Conservation (phyloP, 345 rosid genomes). For the Citrus glauca region DNA sequence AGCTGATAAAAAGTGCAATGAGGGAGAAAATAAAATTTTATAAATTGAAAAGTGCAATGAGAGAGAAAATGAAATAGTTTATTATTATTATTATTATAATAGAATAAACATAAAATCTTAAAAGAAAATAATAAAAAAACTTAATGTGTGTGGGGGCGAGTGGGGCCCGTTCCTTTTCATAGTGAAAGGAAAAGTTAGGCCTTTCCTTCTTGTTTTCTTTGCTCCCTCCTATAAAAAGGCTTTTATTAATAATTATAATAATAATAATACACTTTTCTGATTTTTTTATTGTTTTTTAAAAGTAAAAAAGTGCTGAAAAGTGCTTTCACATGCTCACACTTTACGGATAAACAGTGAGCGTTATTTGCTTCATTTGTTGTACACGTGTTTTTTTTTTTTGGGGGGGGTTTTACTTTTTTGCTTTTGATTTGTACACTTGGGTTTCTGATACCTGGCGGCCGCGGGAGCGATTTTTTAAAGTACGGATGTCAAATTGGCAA, state of each 20-base stretch:
- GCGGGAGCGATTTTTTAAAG: too few relatives aligned
- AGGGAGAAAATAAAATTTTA: slow-evolving; percentile 11
- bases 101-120: not conserved
- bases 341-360: not conserved
- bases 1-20: slow-evolving; percentile 51
- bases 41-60: not conserved
- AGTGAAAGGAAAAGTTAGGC: slow-evolving; percentile 31
- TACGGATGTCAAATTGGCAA: too few relatives aligned
- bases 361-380: not conserved
- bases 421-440: not conserved
- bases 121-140: not conserved
- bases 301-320: not conserved
- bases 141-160: slow-evolving; percentile 24
- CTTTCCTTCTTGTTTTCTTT: slow-evolving; percentile 6
- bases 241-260: too few relatives aligned
- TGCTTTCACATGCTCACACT: not conserved
- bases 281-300: too few relatives aligned
- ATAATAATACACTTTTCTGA: not conserved
- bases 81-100: not conserved
- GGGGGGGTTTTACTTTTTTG: not conserved
- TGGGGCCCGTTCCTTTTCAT: slow-evolving; percentile 56
- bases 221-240: not conserved
- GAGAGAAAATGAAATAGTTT: not conserved
- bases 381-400: not conserved
- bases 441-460: not conserved